Evolutionary conservation across 768 basidiomycete genomes (phyloP), one percentile per base, ranked within the genome.

Genomic region (Podaxis sp.): DNA sequence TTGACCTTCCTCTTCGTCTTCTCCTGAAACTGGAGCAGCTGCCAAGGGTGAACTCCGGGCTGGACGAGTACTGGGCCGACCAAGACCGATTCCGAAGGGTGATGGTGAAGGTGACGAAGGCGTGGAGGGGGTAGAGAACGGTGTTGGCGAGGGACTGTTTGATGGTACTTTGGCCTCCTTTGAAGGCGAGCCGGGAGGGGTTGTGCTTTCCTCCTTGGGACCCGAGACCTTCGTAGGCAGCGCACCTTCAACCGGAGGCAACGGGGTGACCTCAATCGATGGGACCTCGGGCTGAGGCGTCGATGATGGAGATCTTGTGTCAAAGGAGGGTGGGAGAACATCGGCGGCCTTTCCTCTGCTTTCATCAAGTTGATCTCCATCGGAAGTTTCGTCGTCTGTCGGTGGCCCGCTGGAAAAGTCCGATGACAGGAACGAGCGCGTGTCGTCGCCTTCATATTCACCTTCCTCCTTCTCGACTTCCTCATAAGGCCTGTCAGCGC

Each of bases 31-130:
- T 55, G 84, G 75, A 4, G 79, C 76, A 59, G 72, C 84, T 3
- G 90, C 86, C 52, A 92, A 75, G 1, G 91, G 91, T 2, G 91
- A 91, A 64, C 91, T 92, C n/a, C 88, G 84, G 2, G 79, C 71
- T 0, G 90, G 90, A 5, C 86, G 82, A 6, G 88, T 80, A 50
- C 81, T 86, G 1, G 84, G 84, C 40, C 88, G 78, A 18, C 85
- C 83, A 16, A 81, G 69, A 23, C 79, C 79, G 35, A 86, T 69
- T 2, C 76, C 72, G 21, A 82, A 77, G 1, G 77, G 64, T n/a
- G 74, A 61, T 7, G 67, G 51, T 2, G 74, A 61, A 18, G 81
- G 67, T n/a, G 77, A 69, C 7, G 74, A 62, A 7, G 68, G 48
- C 2, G 74, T 61, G 13, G 72, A 65, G 28, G 74, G 62, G 21